These are phyloP conservation scores for Aureobasidium sp. DNA, from an alignment of 2,329 filamentous ascomycete genomes.

Conservation along the genomic window DNA sequence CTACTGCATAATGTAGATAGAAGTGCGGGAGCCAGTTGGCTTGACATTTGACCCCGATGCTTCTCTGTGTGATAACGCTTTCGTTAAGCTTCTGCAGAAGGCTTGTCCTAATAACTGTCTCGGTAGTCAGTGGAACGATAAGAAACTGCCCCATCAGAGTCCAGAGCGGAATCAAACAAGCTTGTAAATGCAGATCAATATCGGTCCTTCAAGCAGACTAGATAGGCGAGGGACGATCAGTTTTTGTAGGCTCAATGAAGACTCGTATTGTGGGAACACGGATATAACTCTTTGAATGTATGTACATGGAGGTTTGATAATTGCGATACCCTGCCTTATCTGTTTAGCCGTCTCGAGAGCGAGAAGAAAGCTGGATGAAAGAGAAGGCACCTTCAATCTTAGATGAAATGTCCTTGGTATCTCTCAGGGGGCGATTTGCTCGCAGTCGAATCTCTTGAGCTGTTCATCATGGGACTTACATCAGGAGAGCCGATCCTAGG, in stretches of 20 bases:
- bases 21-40: not conserved
- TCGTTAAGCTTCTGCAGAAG: constrained; percentile 6
- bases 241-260: not conserved
- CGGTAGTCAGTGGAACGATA: not conserved
- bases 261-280: not conserved
- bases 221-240: not conserved
- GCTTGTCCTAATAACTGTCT: not conserved
- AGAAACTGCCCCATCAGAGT: not conserved
- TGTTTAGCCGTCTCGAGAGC: not conserved
- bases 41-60: constrained; percentile 1
- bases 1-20: not conserved
- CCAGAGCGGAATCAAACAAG: not conserved
- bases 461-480: constrained; percentile 4
- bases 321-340: not conserved
- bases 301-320: not conserved
- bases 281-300: not conserved
- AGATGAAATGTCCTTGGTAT: not conserved
- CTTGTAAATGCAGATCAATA: not conserved
- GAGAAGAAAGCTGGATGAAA: not conserved
- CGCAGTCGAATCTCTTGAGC: not conserved
- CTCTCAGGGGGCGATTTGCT: not conserved
- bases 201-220: not conserved
- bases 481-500: constrained; percentile 6
- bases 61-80: not conserved
- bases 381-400: not conserved